Conservation (phyloP, 257 asterid species). For the Plectranthus barbatus region DNA sequence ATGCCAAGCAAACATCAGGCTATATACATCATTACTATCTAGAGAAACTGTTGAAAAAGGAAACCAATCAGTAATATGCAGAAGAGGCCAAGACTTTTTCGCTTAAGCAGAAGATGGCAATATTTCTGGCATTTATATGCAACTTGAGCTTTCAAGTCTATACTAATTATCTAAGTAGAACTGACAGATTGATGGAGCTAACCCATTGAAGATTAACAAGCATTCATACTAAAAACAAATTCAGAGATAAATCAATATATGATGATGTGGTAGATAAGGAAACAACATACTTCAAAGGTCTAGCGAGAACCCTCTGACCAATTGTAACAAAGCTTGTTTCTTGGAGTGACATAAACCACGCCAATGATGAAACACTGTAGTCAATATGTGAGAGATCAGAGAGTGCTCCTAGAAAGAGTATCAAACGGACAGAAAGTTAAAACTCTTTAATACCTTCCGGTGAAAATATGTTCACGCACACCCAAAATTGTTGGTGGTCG, state of each 20-base stretch:
- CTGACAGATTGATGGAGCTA: not conserved
- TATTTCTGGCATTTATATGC: not conserved
- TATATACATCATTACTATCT: not conserved
- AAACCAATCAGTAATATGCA: not conserved
- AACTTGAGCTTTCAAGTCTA: not conserved
- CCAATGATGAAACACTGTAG: constrained; percentile 95
- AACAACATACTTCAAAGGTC: constrained; percentile 79
- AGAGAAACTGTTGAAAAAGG: not conserved
- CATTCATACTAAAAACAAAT: not conserved
- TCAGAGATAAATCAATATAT: not conserved
- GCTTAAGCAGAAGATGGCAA: not conserved
- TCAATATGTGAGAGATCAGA: constrained; percentile 23
- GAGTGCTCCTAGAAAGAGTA: not conserved
- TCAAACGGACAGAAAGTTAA: constrained; percentile 2
- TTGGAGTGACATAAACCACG: constrained; percentile 99
- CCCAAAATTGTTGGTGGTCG: constrained; percentile 92
- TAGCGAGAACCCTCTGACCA: constrained; percentile 98
- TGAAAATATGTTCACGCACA: constrained; percentile 93
- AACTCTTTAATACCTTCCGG: constrained; percentile 64
- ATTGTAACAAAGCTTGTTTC: constrained; percentile 98
- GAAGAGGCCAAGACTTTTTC: not conserved
- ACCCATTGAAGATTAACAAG: not conserved
- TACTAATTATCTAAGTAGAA: not conserved
- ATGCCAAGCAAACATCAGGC: not conserved
- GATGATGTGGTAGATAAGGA: constrained; percentile 1